Evolutionary conservation across 164 flowering plant genomes (phyloP).

Genomic region (Platanus orientalis): DNA sequence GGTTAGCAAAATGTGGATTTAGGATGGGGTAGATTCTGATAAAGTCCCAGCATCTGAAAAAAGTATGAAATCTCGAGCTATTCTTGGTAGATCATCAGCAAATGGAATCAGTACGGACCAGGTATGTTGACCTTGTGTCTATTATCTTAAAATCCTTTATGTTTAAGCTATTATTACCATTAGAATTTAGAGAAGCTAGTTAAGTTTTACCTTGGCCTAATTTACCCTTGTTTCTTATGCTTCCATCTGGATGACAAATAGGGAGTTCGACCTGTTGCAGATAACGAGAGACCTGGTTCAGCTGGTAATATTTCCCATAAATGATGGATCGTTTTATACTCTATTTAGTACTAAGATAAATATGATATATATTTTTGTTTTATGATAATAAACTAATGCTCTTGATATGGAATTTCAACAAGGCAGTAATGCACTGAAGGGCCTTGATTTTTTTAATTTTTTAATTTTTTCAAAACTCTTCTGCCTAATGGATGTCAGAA

Average conservation of each 20-base stretch:
- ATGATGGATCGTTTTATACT: neutral
- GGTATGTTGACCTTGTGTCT: conserved; percentile 44
- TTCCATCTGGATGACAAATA: conserved; percentile 20
- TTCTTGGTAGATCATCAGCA: conserved; percentile 56
- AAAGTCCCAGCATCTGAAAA: conserved; percentile 67
- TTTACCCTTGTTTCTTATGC: neutral
- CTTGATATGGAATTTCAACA: neutral
- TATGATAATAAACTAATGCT: neutral
- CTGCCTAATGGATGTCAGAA: neutral
- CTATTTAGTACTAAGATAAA: neutral
- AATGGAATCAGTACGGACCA: conserved; percentile 82
- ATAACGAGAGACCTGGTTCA: conserved; percentile 51
- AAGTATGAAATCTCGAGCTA: conserved; percentile 58
- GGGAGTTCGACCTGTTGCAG: conserved; percentile 63
- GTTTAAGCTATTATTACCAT: no score
- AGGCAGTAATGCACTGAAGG: no score
- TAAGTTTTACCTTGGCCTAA: neutral
- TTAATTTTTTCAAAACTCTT: neutral
- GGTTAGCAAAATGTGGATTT: no score
- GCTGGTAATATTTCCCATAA: conserved; percentile 46
- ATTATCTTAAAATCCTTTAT: no score
- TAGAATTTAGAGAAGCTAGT: neutral
- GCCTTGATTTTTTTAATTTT: no score
- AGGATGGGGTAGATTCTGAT: conserved; percentile 75
- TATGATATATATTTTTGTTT: neutral